Evolutionary conservation across 1,139 yeast genomes (phyloP).

Genomic region (Lodderomyces metapsilosis): DNA sequence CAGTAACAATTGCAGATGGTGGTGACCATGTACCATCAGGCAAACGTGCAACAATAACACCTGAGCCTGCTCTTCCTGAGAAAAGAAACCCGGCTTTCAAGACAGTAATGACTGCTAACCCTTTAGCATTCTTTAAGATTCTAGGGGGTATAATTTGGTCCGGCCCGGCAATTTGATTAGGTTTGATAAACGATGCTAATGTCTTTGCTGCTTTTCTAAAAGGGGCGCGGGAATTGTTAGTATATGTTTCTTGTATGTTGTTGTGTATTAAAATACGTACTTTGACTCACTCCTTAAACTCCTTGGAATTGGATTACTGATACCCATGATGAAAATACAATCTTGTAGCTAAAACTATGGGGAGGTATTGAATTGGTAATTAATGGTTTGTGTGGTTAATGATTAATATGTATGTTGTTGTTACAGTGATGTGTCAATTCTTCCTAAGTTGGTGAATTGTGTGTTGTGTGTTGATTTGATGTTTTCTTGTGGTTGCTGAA

Average conservation of each 20-base stretch:
- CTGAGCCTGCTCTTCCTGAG: slow-evolving; percentile 97
- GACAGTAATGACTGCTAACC: slow-evolving; percentile 87
- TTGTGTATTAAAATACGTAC: slow-evolving; percentile 47
- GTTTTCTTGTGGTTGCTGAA: background rate
- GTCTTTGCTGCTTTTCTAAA: slow-evolving; percentile 91
- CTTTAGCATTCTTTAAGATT: slow-evolving; percentile 85
- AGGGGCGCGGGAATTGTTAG: slow-evolving; percentile 8
- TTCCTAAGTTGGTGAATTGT: no score
- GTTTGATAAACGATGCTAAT: slow-evolving; percentile 85
- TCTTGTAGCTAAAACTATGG: no score
- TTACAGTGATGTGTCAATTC: no score
- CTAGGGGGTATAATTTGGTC: slow-evolving; percentile 90
- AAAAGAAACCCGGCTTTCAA: slow-evolving; percentile 94
- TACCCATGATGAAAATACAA: slow-evolving; percentile 45
- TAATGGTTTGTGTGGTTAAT: background rate
- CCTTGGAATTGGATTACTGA: slow-evolving; percentile 94
- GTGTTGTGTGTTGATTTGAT: no score
- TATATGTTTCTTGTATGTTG: background rate
- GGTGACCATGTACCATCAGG: slow-evolving; percentile 99
- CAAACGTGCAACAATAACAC: slow-evolving; percentile 88
- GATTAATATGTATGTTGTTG: background rate
- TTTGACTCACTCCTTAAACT: slow-evolving; percentile 82
- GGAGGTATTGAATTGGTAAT: background rate
- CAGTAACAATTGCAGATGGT: slow-evolving; percentile 92
- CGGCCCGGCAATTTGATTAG: slow-evolving; percentile 91